A percentile compares a stretch with the other conserved stretches of the same genome.
phyloP scores from a whole-genome alignment of 768 basidiomycete genomes.

The Phallus indusiatus region DNA sequence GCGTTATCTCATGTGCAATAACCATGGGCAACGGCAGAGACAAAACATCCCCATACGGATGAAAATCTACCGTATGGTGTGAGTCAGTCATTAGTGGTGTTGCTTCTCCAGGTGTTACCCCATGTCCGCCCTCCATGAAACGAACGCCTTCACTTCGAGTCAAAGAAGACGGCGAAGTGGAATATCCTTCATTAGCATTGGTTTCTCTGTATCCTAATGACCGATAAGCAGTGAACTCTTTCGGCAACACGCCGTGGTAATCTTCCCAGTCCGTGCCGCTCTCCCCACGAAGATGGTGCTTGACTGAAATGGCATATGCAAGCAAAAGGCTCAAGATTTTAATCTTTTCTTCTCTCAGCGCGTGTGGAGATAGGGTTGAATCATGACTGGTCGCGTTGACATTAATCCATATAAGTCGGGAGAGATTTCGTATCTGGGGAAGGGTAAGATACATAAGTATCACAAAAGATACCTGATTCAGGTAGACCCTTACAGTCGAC shows the following conservation, averaged over 20 bases:
- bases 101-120: slow-evolving; percentile 17
- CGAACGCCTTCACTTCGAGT: neutral
- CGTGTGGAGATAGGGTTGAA: slow-evolving; percentile 23
- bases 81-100: neutral
- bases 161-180: neutral
- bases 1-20: slow-evolving; percentile 76
- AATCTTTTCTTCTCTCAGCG: slow-evolving; percentile 53
- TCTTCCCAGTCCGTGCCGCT: slow-evolving; percentile 67
- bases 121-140: neutral
- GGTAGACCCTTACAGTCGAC: slow-evolving; percentile 38
- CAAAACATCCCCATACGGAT: slow-evolving; percentile 28
- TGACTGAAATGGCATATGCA: slow-evolving; percentile 61
- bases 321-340: slow-evolving; percentile 60
- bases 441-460: slow-evolving; percentile 2
- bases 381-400: slow-evolving; percentile 46
- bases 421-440: slow-evolving; percentile 54
- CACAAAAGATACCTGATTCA: neutral
- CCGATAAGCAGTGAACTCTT: slow-evolving; percentile 40
- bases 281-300: slow-evolving; percentile 79
- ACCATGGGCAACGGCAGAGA: slow-evolving; percentile 77
- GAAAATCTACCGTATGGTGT: neutral
- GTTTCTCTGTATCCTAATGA: neutral
- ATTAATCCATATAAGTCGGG: slow-evolving; percentile 73
- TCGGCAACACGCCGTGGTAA: slow-evolving; percentile 56
- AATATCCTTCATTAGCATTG: slow-evolving; percentile 1